Percentiles rank a stretch among this genome's conserved stretches.
Conservation (phyloP, 169 alveolate species). For the Perkinsus olseni region DNA sequence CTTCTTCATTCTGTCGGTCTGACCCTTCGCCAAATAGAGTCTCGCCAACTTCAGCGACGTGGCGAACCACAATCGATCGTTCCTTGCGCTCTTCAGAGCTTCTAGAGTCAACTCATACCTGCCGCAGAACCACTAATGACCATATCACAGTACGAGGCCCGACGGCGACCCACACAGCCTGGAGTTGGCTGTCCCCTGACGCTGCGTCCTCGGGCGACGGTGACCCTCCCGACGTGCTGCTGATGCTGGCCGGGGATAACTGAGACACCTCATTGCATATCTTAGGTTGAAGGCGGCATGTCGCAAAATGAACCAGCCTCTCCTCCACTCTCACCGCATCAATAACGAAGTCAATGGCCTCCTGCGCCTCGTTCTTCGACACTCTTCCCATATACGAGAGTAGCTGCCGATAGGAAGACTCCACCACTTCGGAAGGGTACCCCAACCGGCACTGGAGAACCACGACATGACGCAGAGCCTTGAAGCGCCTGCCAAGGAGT, state of each 20-base stretch:
- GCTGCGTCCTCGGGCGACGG: neutral
- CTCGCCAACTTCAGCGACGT: constrained; percentile 9
- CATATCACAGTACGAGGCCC: neutral
- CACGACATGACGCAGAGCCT: constrained; percentile 2
- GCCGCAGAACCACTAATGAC: neutral
- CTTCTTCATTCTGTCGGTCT: neutral
- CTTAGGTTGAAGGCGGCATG: too few species aligned
- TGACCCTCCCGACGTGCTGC: neutral
- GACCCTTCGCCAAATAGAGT: constrained; percentile 20
- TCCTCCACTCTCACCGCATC: neutral
- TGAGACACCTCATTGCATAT: too few species aligned
- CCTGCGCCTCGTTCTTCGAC: constrained; percentile 5
- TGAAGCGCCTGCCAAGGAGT: neutral
- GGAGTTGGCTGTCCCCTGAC: neutral
- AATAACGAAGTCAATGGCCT: neutral
- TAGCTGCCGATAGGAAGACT: neutral
- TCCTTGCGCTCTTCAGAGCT: constrained; percentile 5
- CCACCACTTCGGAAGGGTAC: neutral
- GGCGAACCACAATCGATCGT: constrained; percentile 13
- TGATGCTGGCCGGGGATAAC: neutral
- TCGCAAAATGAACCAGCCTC: too few species aligned
- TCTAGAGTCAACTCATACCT: constrained; percentile 17
- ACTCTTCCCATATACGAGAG: neutral
- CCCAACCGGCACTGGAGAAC: constrained; percentile 1
- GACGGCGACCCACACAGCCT: neutral